Percentiles rank a stretch among this genome's conserved stretches.
Conservation (phyloP, 345 rosid species). For the Rhodamnia argentea region DNA sequence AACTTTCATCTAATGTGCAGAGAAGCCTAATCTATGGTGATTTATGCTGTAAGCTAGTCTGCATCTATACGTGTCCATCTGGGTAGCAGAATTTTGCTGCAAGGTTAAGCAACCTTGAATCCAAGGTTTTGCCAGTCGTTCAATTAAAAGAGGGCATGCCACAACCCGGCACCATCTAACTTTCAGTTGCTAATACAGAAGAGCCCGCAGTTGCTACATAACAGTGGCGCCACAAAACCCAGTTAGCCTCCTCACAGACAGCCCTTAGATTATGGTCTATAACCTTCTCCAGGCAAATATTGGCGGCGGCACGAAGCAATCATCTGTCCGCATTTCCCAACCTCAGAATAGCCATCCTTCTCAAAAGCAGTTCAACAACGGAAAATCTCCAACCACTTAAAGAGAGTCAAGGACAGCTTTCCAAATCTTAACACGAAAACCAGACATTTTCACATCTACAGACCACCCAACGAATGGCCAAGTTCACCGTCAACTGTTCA, state of each 20-base stretch:
- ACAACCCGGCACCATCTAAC: not conserved
- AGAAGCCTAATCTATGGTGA: not conserved
- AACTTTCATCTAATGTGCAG: not conserved
- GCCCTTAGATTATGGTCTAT: not conserved
- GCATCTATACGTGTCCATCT: not conserved
- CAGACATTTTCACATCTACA: not conserved
- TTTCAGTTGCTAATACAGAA: not conserved
- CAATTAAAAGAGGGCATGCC: not conserved
- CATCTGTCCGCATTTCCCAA: not conserved
- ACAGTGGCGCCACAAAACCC: not conserved
- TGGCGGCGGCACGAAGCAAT: not conserved
- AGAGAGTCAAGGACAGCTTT: not conserved
- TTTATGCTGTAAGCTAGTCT: not conserved
- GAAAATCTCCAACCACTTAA: not conserved
- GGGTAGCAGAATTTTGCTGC: not conserved
- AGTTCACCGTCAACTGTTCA: not conserved
- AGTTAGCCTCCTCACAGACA: not conserved
- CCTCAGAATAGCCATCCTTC: not conserved
- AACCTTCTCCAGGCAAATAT: not conserved
- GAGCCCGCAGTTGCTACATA: not conserved
- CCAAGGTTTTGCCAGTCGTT: not conserved
- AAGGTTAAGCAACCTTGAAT: not conserved
- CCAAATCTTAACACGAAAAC: not conserved
- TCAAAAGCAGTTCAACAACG: not conserved
- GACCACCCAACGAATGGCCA: not conserved